A percentile compares a stretch with the other conserved stretches of the same genome.
Conservation (phyloP, 768 basidiomycete species). For the Hemileccinum rubropunctum region DNA sequence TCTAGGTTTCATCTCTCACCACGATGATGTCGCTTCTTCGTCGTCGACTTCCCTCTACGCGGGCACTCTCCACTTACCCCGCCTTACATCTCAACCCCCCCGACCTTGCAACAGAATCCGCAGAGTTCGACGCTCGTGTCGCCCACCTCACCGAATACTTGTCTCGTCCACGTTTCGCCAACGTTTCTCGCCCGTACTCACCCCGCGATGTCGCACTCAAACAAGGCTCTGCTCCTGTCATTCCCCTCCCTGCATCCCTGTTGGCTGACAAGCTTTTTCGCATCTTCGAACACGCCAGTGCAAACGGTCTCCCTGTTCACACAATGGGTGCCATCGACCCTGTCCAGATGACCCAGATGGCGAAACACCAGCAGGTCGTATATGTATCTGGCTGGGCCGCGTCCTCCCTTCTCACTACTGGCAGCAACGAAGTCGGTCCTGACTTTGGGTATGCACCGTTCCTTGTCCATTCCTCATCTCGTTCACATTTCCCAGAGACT, state of each 20-base stretch:
- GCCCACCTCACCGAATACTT: constrained; percentile 72
- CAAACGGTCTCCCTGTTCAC: constrained; percentile 68
- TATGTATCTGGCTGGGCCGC: constrained; percentile 95
- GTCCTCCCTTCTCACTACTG: constrained; percentile 83
- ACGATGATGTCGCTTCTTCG: constrained; percentile 22
- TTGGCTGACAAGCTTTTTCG: constrained; percentile 84
- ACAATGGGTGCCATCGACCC: constrained; percentile 95
- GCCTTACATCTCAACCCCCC: constrained; percentile 56
- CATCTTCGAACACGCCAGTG: constrained; percentile 59
- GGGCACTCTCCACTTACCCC: constrained; percentile 41
- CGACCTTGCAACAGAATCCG: constrained; percentile 52
- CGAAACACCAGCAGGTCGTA: constrained; percentile 76
- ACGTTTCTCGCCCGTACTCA: constrained; percentile 76
- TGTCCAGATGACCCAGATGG: constrained; percentile 95
- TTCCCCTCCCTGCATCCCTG: constrained; percentile 72
- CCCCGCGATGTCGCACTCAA: constrained; percentile 80
- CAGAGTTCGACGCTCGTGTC: constrained; percentile 60
- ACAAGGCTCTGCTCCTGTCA: constrained; percentile 81
- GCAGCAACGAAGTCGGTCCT: constrained; percentile 88
- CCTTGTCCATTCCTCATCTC: not conserved
- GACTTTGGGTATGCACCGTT: constrained; percentile 65
- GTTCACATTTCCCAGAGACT: constrained; percentile 55
- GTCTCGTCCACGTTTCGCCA: constrained; percentile 65
- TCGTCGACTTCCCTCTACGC: constrained; percentile 20
- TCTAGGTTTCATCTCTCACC: constrained; percentile 34